phyloP scores from a whole-genome alignment of 306 rosid genomes.

The Cicer pinnatifidum region DNA sequence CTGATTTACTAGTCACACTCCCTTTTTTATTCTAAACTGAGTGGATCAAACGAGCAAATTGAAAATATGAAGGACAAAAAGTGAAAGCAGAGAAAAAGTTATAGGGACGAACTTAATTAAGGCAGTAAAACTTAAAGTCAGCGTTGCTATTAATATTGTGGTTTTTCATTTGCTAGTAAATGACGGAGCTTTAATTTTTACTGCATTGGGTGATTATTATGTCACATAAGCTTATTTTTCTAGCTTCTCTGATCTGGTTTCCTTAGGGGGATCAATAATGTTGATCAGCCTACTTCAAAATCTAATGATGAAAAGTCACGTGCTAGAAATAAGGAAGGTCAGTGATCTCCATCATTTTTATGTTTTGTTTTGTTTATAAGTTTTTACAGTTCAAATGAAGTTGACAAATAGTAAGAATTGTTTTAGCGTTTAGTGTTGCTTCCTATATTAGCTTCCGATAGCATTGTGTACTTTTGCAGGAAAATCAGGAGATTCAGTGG shows the following conservation, averaged over 20 bases:
- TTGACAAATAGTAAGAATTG: slow-evolving; percentile 23
- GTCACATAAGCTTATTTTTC: slow-evolving; percentile 22
- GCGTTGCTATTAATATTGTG: not conserved
- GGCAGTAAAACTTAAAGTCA: not conserved
- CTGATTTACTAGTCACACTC: not conserved
- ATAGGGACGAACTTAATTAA: slow-evolving; percentile 5
- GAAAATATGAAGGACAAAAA: slow-evolving; percentile 16
- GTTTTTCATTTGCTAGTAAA: slow-evolving; percentile 9
- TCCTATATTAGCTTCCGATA: slow-evolving; percentile 41
- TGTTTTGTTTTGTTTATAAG: slow-evolving; percentile 39
- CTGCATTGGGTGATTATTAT: slow-evolving; percentile 37
- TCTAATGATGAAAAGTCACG: slow-evolving; percentile 52
- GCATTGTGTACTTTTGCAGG: slow-evolving; percentile 56
- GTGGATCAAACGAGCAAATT: slow-evolving; percentile 11
- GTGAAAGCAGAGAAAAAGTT: not conserved
- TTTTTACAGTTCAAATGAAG: slow-evolving; percentile 37
- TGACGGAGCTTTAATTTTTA: slow-evolving; percentile 11
- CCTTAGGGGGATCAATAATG: slow-evolving; percentile 46
- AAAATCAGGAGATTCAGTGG: slow-evolving; percentile 40
- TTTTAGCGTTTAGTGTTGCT: slow-evolving; percentile 23
- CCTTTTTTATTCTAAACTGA: slow-evolving; percentile 7
- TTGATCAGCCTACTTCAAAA: slow-evolving; percentile 45
- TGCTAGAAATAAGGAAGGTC: slow-evolving; percentile 62
- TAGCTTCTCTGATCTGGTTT: slow-evolving; percentile 36
- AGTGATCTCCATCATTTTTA: slow-evolving; percentile 36